Evolutionary conservation across 495 filamentous ascomycete species (phyloP), one percentile per base, ranked within the genome.

Genomic region (Terfezia claveryi): DNA sequence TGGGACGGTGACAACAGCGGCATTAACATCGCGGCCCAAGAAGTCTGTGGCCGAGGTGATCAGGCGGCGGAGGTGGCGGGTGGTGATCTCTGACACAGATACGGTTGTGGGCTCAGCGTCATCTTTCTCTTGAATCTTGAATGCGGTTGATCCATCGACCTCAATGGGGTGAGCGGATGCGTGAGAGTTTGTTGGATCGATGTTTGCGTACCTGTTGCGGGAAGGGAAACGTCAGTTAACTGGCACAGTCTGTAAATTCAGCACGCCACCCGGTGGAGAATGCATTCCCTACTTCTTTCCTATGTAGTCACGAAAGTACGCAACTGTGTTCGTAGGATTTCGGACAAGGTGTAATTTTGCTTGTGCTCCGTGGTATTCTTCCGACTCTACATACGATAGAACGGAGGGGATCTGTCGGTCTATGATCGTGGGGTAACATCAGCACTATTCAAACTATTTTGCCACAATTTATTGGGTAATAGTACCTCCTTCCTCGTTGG

Each of bases 401-500:
- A 93, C 80, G 46, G 87, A 83, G 54, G 91, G 91, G 58, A 98
- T 98, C 71, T 95, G 89, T 65, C 91, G 86, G 71, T 98, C 91
- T 93, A 63, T 54, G 50, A 56, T 32, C 27, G 27, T 2, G 27
- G 2, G 27, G 27, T 32, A 32, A 32, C 27, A 32, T 32, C 27
- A 32, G 27, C 27, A 32, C 27, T 32, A 32, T 32, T 14, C 50
- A 52, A 60, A 60, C 51, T 50, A 54, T 20, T 52, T 51, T 32
- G 23, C 50, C 20, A 50, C 46, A 8, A 54, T 60, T 49, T 56
- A 50, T 54, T 20, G 41, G 36, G 50, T 52, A 53, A 51, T 56
- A 80, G 66, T 66, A 91, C 87, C 87, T 77, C 91, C 91, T 70
- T 96, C 91, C 71, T 98, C 92, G 70, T 98, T 96, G 56, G 92